These are phyloP conservation scores for Monosporascus sp. DNA, from an alignment of 2,329 filamentous ascomycete genomes.

Conservation along the genomic window DNA sequence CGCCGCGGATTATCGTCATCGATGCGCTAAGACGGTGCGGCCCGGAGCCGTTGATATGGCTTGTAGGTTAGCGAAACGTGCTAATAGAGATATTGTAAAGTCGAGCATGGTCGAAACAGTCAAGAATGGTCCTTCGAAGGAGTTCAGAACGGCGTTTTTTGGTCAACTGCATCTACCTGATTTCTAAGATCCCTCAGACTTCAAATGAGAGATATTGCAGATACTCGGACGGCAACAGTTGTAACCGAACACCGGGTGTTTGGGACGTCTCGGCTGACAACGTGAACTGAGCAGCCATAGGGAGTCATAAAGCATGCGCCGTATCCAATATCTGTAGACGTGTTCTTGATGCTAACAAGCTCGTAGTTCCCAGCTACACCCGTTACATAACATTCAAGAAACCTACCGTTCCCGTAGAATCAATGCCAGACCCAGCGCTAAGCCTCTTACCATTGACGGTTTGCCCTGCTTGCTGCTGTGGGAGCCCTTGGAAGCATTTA, in stretches of 20 bases:
- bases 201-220: slow-evolving; percentile 66
- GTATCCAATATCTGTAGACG: background rate
- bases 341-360: background rate
- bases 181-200: slow-evolving; percentile 70
- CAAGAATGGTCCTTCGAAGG: slow-evolving; percentile 69
- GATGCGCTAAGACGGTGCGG: slow-evolving; percentile 83
- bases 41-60: slow-evolving; percentile 74
- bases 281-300: slow-evolving; percentile 61
- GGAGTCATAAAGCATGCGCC: slow-evolving; percentile 8
- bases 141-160: slow-evolving; percentile 68
- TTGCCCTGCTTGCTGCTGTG: slow-evolving; percentile 77
- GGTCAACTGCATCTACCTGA: slow-evolving; percentile 87
- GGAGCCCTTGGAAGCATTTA: slow-evolving; percentile 84
- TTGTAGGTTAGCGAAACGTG: slow-evolving; percentile 66
- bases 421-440: slow-evolving; percentile 56
- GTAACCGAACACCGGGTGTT: slow-evolving; percentile 57
- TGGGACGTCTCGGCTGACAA: slow-evolving; percentile 77
- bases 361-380: slow-evolving; percentile 69
- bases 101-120: slow-evolving; percentile 78
- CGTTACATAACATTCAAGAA: slow-evolving; percentile 82
- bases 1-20: slow-evolving; percentile 73
- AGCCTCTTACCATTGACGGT: slow-evolving; percentile 83
- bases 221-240: slow-evolving; percentile 57
- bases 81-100: slow-evolving; percentile 60
- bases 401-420: slow-evolving; percentile 73